A percentile compares a stretch with the other conserved stretches of the same genome.
These are phyloP conservation scores for Fusarium scirpi DNA, from an alignment of 2,329 filamentous ascomycete species.

Conservation along the genomic window DNA sequence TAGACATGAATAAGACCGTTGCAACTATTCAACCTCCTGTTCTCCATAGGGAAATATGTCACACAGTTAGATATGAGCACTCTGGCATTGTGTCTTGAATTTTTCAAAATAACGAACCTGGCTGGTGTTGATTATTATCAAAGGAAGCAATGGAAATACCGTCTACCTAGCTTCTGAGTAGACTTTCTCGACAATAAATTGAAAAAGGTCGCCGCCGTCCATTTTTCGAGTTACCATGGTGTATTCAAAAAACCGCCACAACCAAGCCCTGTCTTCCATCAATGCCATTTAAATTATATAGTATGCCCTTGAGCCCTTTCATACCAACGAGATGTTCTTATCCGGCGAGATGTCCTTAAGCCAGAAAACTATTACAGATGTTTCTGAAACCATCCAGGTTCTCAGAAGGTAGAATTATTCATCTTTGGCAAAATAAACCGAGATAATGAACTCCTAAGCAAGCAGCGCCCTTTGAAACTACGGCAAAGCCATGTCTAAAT, in stretches of 20 bases:
- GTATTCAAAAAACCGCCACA: too few species aligned
- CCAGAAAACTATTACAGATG: accelerated
- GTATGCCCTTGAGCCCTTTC: too few species aligned
- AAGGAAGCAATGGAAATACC: too few species aligned
- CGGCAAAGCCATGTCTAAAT: background rate
- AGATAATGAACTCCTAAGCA: accelerated
- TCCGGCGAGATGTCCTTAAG: background rate
- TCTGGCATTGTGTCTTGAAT: background rate
- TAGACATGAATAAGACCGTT: too few species aligned
- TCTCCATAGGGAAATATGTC: too few species aligned
- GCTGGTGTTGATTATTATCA: accelerated
- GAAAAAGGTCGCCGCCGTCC: too few species aligned
- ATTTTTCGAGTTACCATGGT: too few species aligned
- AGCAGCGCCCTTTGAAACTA: background rate
- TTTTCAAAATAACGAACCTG: too few species aligned
- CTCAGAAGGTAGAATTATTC: background rate
- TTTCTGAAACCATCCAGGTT: background rate
- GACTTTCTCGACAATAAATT: too few species aligned
- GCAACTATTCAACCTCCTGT: background rate
- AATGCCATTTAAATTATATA: too few species aligned
- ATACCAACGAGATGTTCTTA: background rate
- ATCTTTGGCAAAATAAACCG: background rate
- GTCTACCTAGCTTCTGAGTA: too few species aligned
- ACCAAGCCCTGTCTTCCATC: too few species aligned
- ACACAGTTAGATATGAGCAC: background rate